Evolutionary conservation across 768 basidiomycete species (phyloP).

Genomic region (Naganishia antarctica): DNA sequence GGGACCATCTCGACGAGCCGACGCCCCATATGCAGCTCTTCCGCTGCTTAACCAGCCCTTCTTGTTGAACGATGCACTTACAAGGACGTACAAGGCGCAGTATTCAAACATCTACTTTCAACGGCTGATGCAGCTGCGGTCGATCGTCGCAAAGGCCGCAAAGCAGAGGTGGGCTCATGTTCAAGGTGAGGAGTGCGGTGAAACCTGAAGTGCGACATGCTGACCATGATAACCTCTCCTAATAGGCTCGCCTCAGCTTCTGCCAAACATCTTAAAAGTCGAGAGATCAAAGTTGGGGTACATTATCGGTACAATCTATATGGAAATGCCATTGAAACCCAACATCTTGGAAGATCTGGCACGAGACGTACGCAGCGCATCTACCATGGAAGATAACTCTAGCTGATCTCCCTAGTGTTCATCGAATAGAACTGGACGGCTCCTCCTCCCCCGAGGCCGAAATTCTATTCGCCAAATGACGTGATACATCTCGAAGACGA

Average conservation of each 20-base stretch:
- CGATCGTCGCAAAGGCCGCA: slow-evolving; percentile 56
- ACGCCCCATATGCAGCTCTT: slow-evolving; percentile 27
- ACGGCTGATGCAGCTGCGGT: slow-evolving; percentile 56
- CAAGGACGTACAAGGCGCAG: slow-evolving; percentile 60
- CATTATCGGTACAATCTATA: slow-evolving; percentile 89
- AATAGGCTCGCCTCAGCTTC: slow-evolving; percentile 63
- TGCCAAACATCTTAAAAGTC: slow-evolving; percentile 82
- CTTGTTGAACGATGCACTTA: slow-evolving; percentile 36
- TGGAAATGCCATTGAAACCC: slow-evolving; percentile 98
- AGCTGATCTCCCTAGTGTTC: too few relatives aligned
- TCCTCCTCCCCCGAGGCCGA: slow-evolving; percentile 68
- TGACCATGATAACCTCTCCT: not conserved
- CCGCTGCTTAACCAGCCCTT: slow-evolving; percentile 43
- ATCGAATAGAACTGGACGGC: slow-evolving; percentile 87
- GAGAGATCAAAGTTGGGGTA: slow-evolving; percentile 78
- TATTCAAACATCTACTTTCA: slow-evolving; percentile 71
- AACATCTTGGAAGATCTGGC: slow-evolving; percentile 95
- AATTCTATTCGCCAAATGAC: slow-evolving; percentile 73
- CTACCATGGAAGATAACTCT: too few relatives aligned
- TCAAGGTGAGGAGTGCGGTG: slow-evolving; percentile 40
- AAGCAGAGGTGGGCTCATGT: slow-evolving; percentile 55
- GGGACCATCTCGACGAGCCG: slow-evolving; percentile 13
- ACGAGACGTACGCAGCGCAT: slow-evolving; percentile 70
- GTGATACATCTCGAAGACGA: slow-evolving; percentile 90
- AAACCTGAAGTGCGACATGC: not conserved